Conservation (phyloP, 2,329 filamentous ascomycete genomes). For the Fusarium albidum region DNA sequence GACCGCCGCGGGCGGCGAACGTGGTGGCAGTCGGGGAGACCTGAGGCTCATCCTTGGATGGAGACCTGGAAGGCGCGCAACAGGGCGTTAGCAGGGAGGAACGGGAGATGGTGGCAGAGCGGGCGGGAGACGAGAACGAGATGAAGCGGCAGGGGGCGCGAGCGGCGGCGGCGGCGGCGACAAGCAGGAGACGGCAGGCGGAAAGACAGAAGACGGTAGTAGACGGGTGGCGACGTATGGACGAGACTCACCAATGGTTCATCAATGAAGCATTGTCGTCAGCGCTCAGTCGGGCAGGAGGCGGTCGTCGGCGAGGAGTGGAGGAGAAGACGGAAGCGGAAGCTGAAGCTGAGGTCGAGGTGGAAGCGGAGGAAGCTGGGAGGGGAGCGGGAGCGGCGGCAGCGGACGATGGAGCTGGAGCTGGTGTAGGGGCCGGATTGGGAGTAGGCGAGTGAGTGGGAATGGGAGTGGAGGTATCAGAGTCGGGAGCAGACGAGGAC, state of each 20-base stretch:
- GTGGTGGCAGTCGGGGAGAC: conserved; percentile 59
- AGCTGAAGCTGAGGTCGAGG: conserved; percentile 18
- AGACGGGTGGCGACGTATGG: conserved; percentile 30
- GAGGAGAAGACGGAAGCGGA: conserved; percentile 24
- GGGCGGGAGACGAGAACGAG: conserved; percentile 24
- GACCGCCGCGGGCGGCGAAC: conserved; percentile 52
- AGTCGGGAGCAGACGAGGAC: conserved; percentile 36
- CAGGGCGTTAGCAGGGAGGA: conserved; percentile 30
- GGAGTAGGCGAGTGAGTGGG: conserved; percentile 39
- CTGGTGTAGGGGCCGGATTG: conserved; percentile 31
- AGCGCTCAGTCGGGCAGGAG: conserved; percentile 29
- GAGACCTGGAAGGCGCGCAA: conserved; percentile 35
- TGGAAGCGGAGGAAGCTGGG: conserved; percentile 29
- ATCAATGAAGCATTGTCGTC: conserved; percentile 39
- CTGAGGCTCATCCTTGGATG: conserved; percentile 51
- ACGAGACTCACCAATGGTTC: conserved; percentile 39
- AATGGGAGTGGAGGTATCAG: conserved; percentile 46
- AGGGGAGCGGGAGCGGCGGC: conserved; percentile 26
- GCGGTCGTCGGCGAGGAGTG: conserved; percentile 30
- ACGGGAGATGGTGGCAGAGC: conserved; percentile 2
- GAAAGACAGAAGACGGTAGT: conserved; percentile 18
- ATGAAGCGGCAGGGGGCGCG: conserved; percentile 5
- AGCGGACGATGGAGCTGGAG: conserved; percentile 28
- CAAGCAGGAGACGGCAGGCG: conserved; percentile 24
- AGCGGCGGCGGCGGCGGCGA: conserved; percentile 25